Conservation (phyloP, 2,329 filamentous ascomycete species). For the Pseudogymnoascus sp. region DNA sequence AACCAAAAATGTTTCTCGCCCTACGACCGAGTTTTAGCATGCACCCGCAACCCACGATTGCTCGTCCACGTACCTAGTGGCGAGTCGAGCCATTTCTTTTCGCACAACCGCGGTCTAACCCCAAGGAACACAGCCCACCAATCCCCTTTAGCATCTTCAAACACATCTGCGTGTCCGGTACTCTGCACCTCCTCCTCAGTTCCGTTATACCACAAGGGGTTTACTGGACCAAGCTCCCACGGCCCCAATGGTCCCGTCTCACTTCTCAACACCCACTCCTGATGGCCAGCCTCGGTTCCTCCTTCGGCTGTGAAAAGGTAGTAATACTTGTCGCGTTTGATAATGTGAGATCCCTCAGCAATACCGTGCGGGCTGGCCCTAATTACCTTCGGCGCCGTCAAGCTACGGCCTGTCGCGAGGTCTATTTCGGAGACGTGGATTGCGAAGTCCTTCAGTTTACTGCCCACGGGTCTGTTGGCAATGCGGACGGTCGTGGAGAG, state of each 20-base stretch:
- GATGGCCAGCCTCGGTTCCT: conserved; percentile 37
- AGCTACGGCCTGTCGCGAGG: conserved; percentile 34
- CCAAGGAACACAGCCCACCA: conserved; percentile 43
- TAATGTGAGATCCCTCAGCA: conserved; percentile 36
- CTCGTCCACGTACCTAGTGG: conserved; percentile 31
- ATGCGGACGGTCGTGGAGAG: conserved; percentile 32
- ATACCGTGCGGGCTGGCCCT: conserved; percentile 33
- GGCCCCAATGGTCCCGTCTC: conserved; percentile 36
- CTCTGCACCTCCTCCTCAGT: conserved; percentile 30
- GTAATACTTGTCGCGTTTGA: conserved; percentile 30
- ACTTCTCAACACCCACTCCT: conserved; percentile 44
- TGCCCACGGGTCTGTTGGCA: conserved; percentile 27
- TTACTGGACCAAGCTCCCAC: conserved; percentile 38
- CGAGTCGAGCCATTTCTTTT: conserved; percentile 30
- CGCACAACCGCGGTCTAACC: conserved; percentile 31
- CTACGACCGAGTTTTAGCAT: neutral
- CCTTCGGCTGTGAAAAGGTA: conserved; percentile 30
- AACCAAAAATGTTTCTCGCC: conserved; percentile 18
- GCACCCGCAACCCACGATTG: neutral
- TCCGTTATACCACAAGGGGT: conserved; percentile 36
- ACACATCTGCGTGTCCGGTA: conserved; percentile 36
- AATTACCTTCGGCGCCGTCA: conserved; percentile 30
- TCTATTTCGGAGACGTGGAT: conserved; percentile 40
- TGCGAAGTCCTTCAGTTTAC: conserved; percentile 42
- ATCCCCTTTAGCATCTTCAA: conserved; percentile 35